Conservation (phyloP, 2,329 filamentous ascomycete species). For the Sphaerostilbella broomeana region DNA sequence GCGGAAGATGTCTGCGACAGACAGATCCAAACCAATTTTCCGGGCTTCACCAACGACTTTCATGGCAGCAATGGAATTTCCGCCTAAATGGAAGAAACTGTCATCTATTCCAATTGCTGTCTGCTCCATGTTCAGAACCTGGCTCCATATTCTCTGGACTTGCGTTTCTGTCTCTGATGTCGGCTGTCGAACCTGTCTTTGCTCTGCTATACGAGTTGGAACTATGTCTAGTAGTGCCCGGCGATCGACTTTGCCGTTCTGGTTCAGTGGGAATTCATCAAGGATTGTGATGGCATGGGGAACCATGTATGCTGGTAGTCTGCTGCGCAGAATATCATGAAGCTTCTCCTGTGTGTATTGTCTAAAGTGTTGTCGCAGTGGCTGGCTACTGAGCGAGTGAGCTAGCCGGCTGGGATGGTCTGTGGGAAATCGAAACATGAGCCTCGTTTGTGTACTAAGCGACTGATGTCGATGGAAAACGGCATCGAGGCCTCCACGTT, state of each 20-base stretch:
- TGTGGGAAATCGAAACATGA: constrained; percentile 19
- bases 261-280: constrained; percentile 22
- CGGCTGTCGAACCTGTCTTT: too few relatives aligned
- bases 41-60: constrained; percentile 33
- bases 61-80: constrained; percentile 41
- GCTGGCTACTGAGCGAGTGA: constrained; percentile 14
- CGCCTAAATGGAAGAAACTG: constrained; percentile 35
- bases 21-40: constrained; percentile 6
- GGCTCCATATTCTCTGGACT: constrained; percentile 21
- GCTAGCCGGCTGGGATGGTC: constrained; percentile 12
- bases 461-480: constrained; percentile 30
- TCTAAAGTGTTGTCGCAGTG: constrained; percentile 10
- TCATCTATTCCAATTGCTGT: constrained; percentile 23
- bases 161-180: not conserved
- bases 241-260: constrained; percentile 22
- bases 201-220: too few relatives aligned
- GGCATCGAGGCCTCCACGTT: constrained; percentile 22
- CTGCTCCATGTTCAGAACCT: constrained; percentile 25
- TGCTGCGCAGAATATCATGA: not conserved
- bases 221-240: too few relatives aligned
- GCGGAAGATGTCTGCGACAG: constrained; percentile 4
- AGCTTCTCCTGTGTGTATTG: constrained; percentile 8
- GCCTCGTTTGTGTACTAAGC: not conserved
- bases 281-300: constrained; percentile 17
- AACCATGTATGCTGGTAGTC: constrained; percentile 22